Percentiles rank a stretch among this genome's conserved stretches.
phyloP scores from a whole-genome alignment of 2,329 filamentous ascomycete species.

The Leptosphaerulina australis region DNA sequence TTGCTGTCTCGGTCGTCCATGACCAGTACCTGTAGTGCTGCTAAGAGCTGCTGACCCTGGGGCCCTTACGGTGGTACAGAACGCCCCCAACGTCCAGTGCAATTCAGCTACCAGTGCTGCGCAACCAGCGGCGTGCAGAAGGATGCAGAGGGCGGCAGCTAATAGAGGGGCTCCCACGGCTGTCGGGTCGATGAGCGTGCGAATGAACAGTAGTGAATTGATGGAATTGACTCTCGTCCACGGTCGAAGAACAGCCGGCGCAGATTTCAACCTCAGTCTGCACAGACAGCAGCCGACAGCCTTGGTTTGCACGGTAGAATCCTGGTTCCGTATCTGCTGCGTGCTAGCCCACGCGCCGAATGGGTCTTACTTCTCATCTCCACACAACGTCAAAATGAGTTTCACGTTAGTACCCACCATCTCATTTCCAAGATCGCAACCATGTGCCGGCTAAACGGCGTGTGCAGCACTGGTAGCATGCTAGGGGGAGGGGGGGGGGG shows the following conservation, averaged over 20 bases:
- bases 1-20: slow-evolving; percentile 28
- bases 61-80: slow-evolving; percentile 1
- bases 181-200: not conserved
- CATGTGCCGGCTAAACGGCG: slow-evolving; percentile 15
- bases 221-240: not conserved
- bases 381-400: slow-evolving; percentile 15
- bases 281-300: slow-evolving; percentile 8
- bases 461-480: slow-evolving; percentile 10
- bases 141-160: slow-evolving; percentile 1
- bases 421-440: slow-evolving; percentile 14
- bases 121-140: slow-evolving; percentile 8
- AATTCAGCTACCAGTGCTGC: slow-evolving; percentile 1
- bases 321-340: slow-evolving; percentile 10
- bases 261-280: slow-evolving; percentile 11
- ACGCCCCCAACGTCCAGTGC: slow-evolving; percentile 2
- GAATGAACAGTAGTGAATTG: not conserved
- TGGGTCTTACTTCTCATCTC: slow-evolving; percentile 11
- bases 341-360: slow-evolving; percentile 8
- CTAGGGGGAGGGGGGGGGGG: slow-evolving; percentile 5
- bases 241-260: slow-evolving; percentile 10
- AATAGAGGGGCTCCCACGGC: slow-evolving; percentile 1
- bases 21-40: not conserved
- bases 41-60: not conserved
- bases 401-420: slow-evolving; percentile 8
- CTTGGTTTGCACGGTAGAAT: slow-evolving; percentile 9